Conservation (phyloP, 352 stramenopile genomes). For the Pythium phragmiticola region DNA sequence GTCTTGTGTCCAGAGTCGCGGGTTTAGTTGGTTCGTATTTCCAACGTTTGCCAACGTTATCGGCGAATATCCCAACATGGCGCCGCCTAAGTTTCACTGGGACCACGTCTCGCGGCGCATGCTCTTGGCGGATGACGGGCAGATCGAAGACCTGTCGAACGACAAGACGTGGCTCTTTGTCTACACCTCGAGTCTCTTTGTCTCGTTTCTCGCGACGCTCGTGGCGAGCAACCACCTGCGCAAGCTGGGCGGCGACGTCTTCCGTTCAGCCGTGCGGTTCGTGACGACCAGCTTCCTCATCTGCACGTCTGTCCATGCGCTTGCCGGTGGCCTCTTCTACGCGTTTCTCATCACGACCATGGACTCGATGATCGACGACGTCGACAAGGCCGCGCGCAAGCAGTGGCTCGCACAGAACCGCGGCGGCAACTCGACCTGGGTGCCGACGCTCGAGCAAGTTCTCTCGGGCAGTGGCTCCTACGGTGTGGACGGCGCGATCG, state of each 20-base stretch:
- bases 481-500: conserved; percentile 24
- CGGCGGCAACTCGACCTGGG: conserved; percentile 3
- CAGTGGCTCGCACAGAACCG: conserved; percentile 15
- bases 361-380: conserved; percentile 26
- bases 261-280: conserved; percentile 72
- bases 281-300: conserved; percentile 62
- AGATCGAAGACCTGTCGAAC: conserved; percentile 11
- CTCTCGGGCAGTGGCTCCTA: conserved; percentile 19
- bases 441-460: conserved; percentile 13
- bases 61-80: neutral
- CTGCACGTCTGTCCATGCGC: conserved; percentile 49
- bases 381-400: conserved; percentile 20
- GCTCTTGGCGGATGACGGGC: conserved; percentile 3
- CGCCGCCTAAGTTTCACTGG: conserved; percentile 2
- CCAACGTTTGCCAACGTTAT: neutral
- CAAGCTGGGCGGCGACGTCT: conserved; percentile 56
- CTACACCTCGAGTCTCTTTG: conserved; percentile 51
- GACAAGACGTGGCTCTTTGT: conserved; percentile 63
- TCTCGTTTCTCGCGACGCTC: conserved; percentile 55
- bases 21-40: neutral
- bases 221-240: conserved; percentile 64
- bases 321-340: conserved; percentile 57
- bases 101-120: conserved; percentile 6
- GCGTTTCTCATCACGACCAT: conserved; percentile 48
- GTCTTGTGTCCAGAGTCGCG: neutral